Evolutionary conservation across 176 grass and related monocot species (phyloP).

Genomic region (Triticum dicoccoides): DNA sequence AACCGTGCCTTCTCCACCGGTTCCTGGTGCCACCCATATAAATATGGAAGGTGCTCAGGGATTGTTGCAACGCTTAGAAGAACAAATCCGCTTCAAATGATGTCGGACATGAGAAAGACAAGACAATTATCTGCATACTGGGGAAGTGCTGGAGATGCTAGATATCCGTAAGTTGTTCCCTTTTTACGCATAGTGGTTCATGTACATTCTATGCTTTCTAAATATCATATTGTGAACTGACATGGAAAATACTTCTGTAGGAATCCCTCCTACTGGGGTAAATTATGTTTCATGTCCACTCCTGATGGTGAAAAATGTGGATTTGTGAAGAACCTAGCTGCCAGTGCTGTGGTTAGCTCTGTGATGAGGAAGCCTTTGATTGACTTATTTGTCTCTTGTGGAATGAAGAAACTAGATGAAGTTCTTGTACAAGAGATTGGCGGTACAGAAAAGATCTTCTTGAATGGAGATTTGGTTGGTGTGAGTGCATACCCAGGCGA

Average conservation of each 20-base stretch:
- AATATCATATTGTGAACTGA: constrained; percentile 23
- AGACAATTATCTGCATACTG: constrained; percentile 63
- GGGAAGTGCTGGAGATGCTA: constrained; percentile 69
- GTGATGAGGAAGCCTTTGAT: constrained; percentile 33
- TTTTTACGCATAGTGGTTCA: background rate
- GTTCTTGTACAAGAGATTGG: constrained; percentile 34
- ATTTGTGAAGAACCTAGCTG: constrained; percentile 79
- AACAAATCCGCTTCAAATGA: constrained; percentile 78
- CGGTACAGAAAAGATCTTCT: constrained; percentile 55
- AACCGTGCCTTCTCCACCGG: constrained; percentile 79
- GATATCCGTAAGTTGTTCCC: constrained; percentile 69
- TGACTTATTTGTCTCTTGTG: constrained; percentile 60
- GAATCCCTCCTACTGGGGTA: constrained; percentile 93
- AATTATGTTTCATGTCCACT: constrained; percentile 82
- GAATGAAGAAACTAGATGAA: constrained; percentile 70
- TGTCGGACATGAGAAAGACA: constrained; percentile 82
- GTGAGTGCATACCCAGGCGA: constrained; percentile 39
- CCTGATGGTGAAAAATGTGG: constrained; percentile 81
- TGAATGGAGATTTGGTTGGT: constrained; percentile 78
- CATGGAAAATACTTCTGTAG: constrained; percentile 41
- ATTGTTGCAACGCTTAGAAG: constrained; percentile 73
- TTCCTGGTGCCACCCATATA: constrained; percentile 70
- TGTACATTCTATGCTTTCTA: background rate
- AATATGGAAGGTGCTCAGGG: constrained; percentile 52
- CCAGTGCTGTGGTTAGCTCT: constrained; percentile 67